A percentile compares a stretch with the other conserved stretches of the same genome.
These are phyloP conservation scores for Acidiella bohemica DNA, from an alignment of 495 filamentous ascomycete species.

Conservation along the genomic window DNA sequence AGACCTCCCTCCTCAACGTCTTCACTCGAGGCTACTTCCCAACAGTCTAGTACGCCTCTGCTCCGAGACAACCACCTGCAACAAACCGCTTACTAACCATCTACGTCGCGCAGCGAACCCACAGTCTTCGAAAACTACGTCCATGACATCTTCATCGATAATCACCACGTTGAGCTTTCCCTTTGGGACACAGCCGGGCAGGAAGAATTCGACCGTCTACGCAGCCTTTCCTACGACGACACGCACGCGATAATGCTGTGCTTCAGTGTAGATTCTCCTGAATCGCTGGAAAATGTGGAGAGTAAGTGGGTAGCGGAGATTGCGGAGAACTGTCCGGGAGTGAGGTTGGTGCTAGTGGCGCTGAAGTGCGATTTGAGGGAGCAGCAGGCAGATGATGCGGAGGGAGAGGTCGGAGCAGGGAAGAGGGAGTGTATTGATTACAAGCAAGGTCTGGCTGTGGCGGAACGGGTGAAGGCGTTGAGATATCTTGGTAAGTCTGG, in stretches of 20 bases:
- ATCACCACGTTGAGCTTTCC: conserved; percentile 87
- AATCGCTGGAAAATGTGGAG: conserved; percentile 95
- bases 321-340: conserved; percentile 88
- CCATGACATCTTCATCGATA: conserved; percentile 97
- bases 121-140: conserved; percentile 99
- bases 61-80: neutral
- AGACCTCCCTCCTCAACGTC: conserved; percentile 93
- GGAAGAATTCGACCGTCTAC: conserved; percentile 96
- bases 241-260: conserved; percentile 98
- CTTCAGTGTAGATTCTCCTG: conserved; percentile 89
- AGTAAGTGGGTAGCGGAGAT: conserved; percentile 98
- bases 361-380: conserved; percentile 94
- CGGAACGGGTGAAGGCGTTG: conserved; percentile 73
- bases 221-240: conserved; percentile 91
- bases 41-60: conserved; percentile 67
- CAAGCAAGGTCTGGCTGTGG: conserved; percentile 83
- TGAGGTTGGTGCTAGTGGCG: conserved; percentile 89
- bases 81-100: conserved; percentile 21
- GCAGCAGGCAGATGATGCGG: conserved; percentile 44
- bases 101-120: conserved; percentile 50
- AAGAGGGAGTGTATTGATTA: conserved; percentile 76
- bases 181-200: conserved; percentile 98
- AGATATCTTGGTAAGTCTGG: conserved; percentile 65
- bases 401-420: conserved; percentile 33
- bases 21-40: conserved; percentile 98